Conservation (phyloP, 1,284 basidiomycete genomes). For the Cutaneotrichosporon dermatis region DNA sequence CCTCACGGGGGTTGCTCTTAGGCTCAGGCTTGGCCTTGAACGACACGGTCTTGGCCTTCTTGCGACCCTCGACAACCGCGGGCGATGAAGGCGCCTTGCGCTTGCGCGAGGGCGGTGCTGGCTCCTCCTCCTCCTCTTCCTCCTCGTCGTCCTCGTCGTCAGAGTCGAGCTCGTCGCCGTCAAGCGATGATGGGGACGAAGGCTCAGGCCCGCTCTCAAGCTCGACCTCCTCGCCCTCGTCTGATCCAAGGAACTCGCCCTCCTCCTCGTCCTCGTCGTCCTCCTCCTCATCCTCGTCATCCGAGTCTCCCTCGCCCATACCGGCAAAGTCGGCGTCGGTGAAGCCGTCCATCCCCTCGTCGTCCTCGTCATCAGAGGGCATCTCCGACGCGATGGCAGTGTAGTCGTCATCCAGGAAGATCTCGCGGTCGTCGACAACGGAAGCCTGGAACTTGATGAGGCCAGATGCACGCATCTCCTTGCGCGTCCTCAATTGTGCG, state of each 20-base stretch:
- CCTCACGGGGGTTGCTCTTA: conserved; percentile 3
- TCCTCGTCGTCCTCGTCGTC: conserved; percentile 35
- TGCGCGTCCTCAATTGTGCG: conserved; percentile 62
- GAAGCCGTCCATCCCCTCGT: conserved; percentile 30
- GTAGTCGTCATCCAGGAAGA: conserved; percentile 58
- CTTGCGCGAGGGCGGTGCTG: conserved; percentile 18
- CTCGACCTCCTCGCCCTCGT: conserved; percentile 44
- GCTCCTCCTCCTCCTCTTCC: conserved; percentile 28
- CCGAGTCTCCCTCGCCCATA: conserved; percentile 23
- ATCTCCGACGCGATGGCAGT: conserved; percentile 19
- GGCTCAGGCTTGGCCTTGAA: conserved; percentile 30
- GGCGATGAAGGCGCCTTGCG: conserved; percentile 20
- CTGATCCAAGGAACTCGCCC: conserved; percentile 27
- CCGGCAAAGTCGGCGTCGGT: conserved; percentile 39
- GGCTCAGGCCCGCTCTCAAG: conserved; percentile 46
- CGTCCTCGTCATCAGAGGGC: conserved; percentile 44
- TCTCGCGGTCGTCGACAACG: conserved; percentile 56
- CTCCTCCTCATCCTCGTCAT: conserved; percentile 30
- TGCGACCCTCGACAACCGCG: conserved; percentile 8
- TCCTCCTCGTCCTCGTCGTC: conserved; percentile 31
- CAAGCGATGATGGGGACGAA: conserved; percentile 32
- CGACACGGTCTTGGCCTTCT: conserved; percentile 28
- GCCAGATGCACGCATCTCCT: conserved; percentile 52
- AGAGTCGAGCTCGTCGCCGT: background rate
- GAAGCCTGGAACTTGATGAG: conserved; percentile 59